Evolutionary conservation across 2,329 filamentous ascomycete species (phyloP).

Genomic region (Ophiostoma perfectum): DNA sequence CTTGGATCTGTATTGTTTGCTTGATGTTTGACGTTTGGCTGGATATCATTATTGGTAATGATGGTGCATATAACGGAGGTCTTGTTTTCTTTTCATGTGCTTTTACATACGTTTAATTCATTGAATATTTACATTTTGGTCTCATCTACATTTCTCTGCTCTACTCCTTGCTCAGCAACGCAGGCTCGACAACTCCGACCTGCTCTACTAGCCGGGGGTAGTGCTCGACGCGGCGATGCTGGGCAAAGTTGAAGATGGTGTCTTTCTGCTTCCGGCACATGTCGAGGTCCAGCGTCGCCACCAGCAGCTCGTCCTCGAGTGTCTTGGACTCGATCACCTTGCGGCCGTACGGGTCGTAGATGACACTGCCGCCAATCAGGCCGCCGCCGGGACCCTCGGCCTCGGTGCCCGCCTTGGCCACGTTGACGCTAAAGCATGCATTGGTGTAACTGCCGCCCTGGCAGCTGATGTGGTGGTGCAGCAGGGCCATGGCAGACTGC

Average conservation of each 20-base stretch:
- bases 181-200: slow-evolving; percentile 35
- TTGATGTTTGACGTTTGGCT: neutral
- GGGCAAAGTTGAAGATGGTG: slow-evolving; percentile 43
- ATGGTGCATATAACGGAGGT: slow-evolving; percentile 8
- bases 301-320: slow-evolving; percentile 45
- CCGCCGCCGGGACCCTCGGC: slow-evolving; percentile 38
- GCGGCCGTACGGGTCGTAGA: slow-evolving; percentile 45
- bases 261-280: slow-evolving; percentile 45
- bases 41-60: slow-evolving; percentile 11
- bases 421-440: slow-evolving; percentile 44
- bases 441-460: slow-evolving; percentile 49
- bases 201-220: slow-evolving; percentile 39
- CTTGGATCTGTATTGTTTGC: too few relatives aligned
- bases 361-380: slow-evolving; percentile 45
- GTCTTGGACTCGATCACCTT: slow-evolving; percentile 46
- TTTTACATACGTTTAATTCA: slow-evolving; percentile 1
- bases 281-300: slow-evolving; percentile 46
- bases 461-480: slow-evolving; percentile 47
- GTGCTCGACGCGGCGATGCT: slow-evolving; percentile 41
- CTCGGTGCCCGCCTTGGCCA: slow-evolving; percentile 45
- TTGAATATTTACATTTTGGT: slow-evolving; percentile 4
- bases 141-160: neutral
- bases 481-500: slow-evolving; percentile 43
- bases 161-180: slow-evolving; percentile 24
- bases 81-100: neutral